Percentiles rank a stretch among this genome's conserved stretches.
Conservation (phyloP, 2,329 filamentous ascomycete species). For the Boeremia exigua region DNA sequence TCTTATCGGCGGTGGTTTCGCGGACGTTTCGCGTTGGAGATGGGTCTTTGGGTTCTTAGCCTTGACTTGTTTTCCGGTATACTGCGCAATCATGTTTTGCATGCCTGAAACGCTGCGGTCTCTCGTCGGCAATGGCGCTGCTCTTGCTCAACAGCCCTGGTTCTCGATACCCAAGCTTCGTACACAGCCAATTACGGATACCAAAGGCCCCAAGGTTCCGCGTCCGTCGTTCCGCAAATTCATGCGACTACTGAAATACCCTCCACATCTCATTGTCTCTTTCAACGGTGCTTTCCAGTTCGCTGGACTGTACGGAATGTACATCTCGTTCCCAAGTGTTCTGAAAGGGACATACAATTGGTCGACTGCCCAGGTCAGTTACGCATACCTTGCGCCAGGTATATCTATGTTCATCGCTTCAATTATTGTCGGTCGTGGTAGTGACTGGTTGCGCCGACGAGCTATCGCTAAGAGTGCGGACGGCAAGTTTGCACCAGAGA, state of each 20-base stretch:
- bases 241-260: conserved; percentile 34
- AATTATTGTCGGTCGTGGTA: conserved; percentile 47
- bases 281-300: conserved; percentile 38
- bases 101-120: conserved; percentile 57
- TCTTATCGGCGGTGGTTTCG: conserved; percentile 51
- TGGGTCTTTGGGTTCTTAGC: conserved; percentile 54
- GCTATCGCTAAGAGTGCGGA: conserved; percentile 29
- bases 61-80: conserved; percentile 33
- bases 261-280: conserved; percentile 39
- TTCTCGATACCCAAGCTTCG: conserved; percentile 34
- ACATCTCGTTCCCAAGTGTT: conserved; percentile 33
- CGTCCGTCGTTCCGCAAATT: conserved; percentile 32
- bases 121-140: conserved; percentile 52
- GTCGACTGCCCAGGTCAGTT: conserved; percentile 44
- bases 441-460: conserved; percentile 46
- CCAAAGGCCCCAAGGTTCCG: conserved; percentile 29
- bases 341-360: conserved; percentile 43
- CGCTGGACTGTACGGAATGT: conserved; percentile 36
- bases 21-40: conserved; percentile 47
- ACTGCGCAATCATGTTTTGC: conserved; percentile 44
- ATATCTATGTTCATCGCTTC: conserved; percentile 46
- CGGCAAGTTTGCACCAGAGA: conserved; percentile 46
- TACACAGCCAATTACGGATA: conserved; percentile 26
- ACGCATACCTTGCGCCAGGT: conserved; percentile 46
- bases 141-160: conserved; percentile 35